Evolutionary conservation across 2,329 filamentous ascomycete species (phyloP).

Genomic region (Tolypocladium ovalisporum): DNA sequence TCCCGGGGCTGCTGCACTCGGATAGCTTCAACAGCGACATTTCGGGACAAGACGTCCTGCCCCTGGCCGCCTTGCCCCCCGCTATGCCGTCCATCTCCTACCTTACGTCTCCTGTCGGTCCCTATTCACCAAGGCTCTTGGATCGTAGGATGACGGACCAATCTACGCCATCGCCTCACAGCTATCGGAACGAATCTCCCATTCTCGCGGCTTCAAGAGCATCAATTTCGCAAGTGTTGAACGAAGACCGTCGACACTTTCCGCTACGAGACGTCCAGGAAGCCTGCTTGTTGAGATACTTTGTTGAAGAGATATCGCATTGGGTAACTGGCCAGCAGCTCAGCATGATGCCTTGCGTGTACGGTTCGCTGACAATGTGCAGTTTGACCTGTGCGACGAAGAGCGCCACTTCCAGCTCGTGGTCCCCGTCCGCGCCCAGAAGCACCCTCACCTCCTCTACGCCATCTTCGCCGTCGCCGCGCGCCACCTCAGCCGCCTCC

Average conservation of each 20-base stretch:
- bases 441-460: conserved; percentile 25
- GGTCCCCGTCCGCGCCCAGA: conserved; percentile 21
- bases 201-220: background rate
- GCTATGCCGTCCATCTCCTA: conserved; percentile 2
- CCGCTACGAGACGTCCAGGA: conserved; percentile 24
- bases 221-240: background rate
- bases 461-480: conserved; percentile 29
- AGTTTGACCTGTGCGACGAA: conserved; percentile 30
- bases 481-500: conserved; percentile 25
- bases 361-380: conserved; percentile 3
- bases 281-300: conserved; percentile 26
- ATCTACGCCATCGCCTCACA: background rate
- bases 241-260: conserved; percentile 10
- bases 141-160: background rate
- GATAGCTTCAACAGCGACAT: conserved; percentile 1
- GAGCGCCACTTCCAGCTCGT: conserved; percentile 27
- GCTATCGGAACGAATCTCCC: background rate
- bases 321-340: conserved; percentile 22
- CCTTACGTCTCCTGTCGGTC: conserved; percentile 1
- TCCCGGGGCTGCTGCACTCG: background rate
- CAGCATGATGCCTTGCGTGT: background rate
- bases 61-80: background rate
- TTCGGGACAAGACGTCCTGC: background rate
- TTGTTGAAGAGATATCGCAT: conserved; percentile 27
- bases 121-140: background rate